Conservation (phyloP, 768 basidiomycete genomes). For the Lanmaoa rubissima region DNA sequence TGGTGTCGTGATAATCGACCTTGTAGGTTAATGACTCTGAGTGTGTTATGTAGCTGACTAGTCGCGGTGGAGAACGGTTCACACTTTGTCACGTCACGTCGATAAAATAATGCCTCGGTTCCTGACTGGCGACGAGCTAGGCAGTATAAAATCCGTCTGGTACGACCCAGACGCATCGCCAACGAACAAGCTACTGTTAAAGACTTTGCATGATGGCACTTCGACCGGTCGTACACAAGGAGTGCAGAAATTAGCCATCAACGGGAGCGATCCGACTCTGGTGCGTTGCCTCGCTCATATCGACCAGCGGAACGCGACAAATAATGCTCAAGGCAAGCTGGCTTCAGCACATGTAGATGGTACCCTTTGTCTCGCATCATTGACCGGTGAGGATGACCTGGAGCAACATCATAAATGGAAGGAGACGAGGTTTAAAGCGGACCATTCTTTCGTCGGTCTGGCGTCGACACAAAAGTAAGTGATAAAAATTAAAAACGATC, state of each 20-base stretch:
- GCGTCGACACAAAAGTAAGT: slow-evolving; percentile 49
- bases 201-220: slow-evolving; percentile 35
- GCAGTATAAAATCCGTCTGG: slow-evolving; percentile 62
- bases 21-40: background rate
- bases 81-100: slow-evolving; percentile 25
- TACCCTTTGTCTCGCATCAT: slow-evolving; percentile 41
- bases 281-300: slow-evolving; percentile 33
- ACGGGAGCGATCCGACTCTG: slow-evolving; percentile 32
- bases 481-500: background rate
- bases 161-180: slow-evolving; percentile 37
- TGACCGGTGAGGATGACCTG: slow-evolving; percentile 43
- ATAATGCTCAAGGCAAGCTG: slow-evolving; percentile 52
- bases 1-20: slow-evolving; percentile 27
- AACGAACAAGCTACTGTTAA: slow-evolving; percentile 35
- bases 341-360: slow-evolving; percentile 66
- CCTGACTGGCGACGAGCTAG: slow-evolving; percentile 75
- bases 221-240: slow-evolving; percentile 33
- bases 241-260: slow-evolving; percentile 41
- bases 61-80: background rate
- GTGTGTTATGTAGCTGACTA: background rate
- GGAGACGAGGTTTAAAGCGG: slow-evolving; percentile 55
- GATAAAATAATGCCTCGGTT: slow-evolving; percentile 56
- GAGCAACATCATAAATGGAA: slow-evolving; percentile 53
- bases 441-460: slow-evolving; percentile 63
- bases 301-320: slow-evolving; percentile 14